Evolutionary conservation across 768 basidiomycete genomes (phyloP).

Genomic region (Lyophyllum decastes): DNA sequence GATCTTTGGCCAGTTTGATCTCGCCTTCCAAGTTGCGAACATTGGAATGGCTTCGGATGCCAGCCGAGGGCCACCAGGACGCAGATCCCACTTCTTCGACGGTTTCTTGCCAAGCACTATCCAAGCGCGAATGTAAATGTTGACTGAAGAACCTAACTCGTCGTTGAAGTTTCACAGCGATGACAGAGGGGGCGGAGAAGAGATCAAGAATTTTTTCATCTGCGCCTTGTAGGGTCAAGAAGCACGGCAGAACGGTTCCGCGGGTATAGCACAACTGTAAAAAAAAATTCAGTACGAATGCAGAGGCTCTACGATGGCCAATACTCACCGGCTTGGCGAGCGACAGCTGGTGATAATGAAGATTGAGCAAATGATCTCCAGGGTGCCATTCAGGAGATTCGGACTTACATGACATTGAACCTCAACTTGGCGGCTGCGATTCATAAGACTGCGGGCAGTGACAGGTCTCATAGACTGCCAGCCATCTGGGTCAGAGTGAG

Average conservation of each 20-base stretch:
- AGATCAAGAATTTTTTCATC: conserved; percentile 41
- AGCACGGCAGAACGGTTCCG: conserved; percentile 49
- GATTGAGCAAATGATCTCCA: not conserved
- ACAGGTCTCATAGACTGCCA: conserved; percentile 49
- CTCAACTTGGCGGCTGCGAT: conserved; percentile 38
- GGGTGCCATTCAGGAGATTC: not conserved
- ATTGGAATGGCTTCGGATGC: conserved; percentile 26
- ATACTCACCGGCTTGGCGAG: conserved; percentile 46
- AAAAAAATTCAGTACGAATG: conserved; percentile 1
- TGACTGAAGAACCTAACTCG: conserved; percentile 45
- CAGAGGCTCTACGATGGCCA: not conserved
- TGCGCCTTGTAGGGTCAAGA: conserved; percentile 39
- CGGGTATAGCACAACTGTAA: conserved; percentile 47
- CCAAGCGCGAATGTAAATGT: conserved; percentile 32
- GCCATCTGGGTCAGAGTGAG: conserved; percentile 50
- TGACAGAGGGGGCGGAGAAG: conserved; percentile 40
- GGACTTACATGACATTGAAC: conserved; percentile 45
- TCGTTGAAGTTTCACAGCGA: conserved; percentile 40
- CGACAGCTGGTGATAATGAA: conserved; percentile 33
- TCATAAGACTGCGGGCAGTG: conserved; percentile 40
- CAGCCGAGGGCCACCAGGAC: conserved; percentile 48
- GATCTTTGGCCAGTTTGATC: conserved; percentile 50
- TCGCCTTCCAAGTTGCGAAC: conserved; percentile 52
- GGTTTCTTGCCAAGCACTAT: conserved; percentile 46
- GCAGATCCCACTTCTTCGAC: conserved; percentile 45